Conservation (phyloP, 352 stramenopile species). For the Phytophthora multivora region DNA sequence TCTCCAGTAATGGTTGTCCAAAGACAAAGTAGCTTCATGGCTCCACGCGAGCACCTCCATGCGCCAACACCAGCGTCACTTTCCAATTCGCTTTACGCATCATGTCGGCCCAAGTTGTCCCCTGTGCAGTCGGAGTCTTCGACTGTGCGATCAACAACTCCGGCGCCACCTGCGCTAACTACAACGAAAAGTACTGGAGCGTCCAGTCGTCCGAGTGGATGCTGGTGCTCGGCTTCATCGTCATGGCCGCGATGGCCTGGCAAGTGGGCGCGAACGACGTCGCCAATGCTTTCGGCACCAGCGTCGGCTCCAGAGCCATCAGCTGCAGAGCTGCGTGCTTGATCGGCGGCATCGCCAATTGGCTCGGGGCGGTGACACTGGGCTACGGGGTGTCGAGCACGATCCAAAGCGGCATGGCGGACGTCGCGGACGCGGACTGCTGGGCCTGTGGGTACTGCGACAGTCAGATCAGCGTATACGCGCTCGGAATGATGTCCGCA, state of each 20-base stretch:
- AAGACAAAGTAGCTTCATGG: too few relatives aligned
- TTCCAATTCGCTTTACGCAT: not conserved
- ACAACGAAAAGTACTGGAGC: slow-evolving; percentile 32
- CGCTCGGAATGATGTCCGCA: slow-evolving; percentile 68
- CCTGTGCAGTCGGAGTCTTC: not conserved
- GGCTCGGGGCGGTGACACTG: slow-evolving; percentile 78
- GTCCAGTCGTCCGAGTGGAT: slow-evolving; percentile 30
- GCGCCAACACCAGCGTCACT: not conserved
- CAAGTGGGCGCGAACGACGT: slow-evolving; percentile 85
- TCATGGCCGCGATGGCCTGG: slow-evolving; percentile 42
- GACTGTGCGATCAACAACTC: slow-evolving; percentile 13
- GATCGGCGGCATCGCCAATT: slow-evolving; percentile 79
- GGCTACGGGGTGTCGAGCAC: slow-evolving; percentile 77
- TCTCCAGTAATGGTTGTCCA: too few relatives aligned
- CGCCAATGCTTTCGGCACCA: slow-evolving; percentile 78
- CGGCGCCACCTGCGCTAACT: slow-evolving; percentile 21
- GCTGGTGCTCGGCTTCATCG: slow-evolving; percentile 20
- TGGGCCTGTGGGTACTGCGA: slow-evolving; percentile 44
- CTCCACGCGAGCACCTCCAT: too few relatives aligned
- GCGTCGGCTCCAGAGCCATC: slow-evolving; percentile 24
- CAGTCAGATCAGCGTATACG: slow-evolving; percentile 63
- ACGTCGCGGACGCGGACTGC: slow-evolving; percentile 28
- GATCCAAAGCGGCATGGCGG: slow-evolving; percentile 59
- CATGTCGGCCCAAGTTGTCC: not conserved
- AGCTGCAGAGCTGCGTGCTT: slow-evolving; percentile 72